Conservation (phyloP, 257 asterid species). For the Solanum sitiens region DNA sequence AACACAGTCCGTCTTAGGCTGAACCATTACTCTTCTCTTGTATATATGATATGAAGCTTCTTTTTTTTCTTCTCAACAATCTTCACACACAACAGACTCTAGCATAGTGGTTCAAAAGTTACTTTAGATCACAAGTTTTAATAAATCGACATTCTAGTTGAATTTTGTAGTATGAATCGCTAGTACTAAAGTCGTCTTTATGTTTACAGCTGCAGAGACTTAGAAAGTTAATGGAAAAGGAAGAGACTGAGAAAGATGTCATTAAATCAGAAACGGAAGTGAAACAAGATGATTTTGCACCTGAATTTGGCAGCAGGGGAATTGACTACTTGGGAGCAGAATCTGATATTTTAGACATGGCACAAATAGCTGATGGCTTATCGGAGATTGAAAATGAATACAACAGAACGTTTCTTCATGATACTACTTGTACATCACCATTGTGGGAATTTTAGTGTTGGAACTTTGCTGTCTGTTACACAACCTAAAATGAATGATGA, state of each 20-base stretch:
- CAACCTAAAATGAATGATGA: neutral
- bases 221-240: slow-evolving; percentile 19
- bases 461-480: neutral
- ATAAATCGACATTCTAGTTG: neutral
- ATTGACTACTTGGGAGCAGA: slow-evolving; percentile 29
- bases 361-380: slow-evolving; percentile 25
- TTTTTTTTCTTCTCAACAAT: neutral
- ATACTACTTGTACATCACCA: slow-evolving; percentile 14
- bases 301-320: slow-evolving; percentile 3
- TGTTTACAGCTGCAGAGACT: slow-evolving; percentile 49
- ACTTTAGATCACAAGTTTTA: neutral
- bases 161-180: neutral
- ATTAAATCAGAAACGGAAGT: slow-evolving; percentile 11
- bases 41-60: neutral
- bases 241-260: slow-evolving; percentile 7
- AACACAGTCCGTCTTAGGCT: neutral
- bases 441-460: slow-evolving; percentile 23
- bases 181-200: neutral
- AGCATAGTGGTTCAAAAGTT: neutral
- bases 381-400: slow-evolving; percentile 27
- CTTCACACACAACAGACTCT: neutral
- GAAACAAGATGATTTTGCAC: slow-evolving; percentile 4
- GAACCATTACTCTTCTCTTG: neutral
- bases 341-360: slow-evolving; percentile 14
- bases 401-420: slow-evolving; percentile 32